phyloP scores from a whole-genome alignment of 1,284 basidiomycete species.

The Pholiota adiposa region DNA sequence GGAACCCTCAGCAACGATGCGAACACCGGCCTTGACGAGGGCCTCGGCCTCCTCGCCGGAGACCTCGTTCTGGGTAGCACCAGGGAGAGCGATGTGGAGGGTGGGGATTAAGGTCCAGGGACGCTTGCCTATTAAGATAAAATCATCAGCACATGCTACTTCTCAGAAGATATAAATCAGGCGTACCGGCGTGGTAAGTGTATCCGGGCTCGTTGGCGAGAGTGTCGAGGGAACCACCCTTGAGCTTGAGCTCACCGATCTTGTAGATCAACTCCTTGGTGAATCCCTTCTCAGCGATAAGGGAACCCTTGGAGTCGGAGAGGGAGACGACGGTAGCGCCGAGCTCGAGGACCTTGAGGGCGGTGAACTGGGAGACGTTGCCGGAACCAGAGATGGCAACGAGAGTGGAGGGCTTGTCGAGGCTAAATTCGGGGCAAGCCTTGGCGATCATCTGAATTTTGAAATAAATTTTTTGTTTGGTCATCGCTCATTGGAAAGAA shows the following conservation, averaged over 20 bases:
- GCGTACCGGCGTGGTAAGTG: conserved; percentile 66
- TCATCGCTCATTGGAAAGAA: not conserved
- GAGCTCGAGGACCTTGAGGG: conserved; percentile 81
- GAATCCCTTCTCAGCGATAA: conserved; percentile 68
- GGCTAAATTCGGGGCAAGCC: conserved; percentile 49
- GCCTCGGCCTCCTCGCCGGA: conserved; percentile 72
- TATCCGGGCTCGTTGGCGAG: conserved; percentile 50
- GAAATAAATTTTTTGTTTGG: not conserved
- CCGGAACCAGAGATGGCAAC: conserved; percentile 79
- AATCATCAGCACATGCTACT: not conserved
- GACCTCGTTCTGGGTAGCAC: conserved; percentile 85
- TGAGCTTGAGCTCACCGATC: conserved; percentile 68
- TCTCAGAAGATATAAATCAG: conserved; percentile 3
- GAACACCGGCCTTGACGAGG: conserved; percentile 70
- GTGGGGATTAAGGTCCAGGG: conserved; percentile 77
- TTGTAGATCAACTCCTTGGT: conserved; percentile 59
- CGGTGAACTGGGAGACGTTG: conserved; percentile 80
- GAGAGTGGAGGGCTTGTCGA: conserved; percentile 47
- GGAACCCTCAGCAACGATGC: conserved; percentile 80
- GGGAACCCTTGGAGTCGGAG: conserved; percentile 78
- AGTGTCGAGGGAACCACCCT: conserved; percentile 59
- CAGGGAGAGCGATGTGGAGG: conserved; percentile 77
- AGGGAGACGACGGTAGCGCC: conserved; percentile 78
- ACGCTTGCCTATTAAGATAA: conserved; percentile 43
- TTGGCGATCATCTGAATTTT: conserved; percentile 52